Conservation (phyloP, 441 rosid species). For the Rhodomyrtus psidioides region DNA sequence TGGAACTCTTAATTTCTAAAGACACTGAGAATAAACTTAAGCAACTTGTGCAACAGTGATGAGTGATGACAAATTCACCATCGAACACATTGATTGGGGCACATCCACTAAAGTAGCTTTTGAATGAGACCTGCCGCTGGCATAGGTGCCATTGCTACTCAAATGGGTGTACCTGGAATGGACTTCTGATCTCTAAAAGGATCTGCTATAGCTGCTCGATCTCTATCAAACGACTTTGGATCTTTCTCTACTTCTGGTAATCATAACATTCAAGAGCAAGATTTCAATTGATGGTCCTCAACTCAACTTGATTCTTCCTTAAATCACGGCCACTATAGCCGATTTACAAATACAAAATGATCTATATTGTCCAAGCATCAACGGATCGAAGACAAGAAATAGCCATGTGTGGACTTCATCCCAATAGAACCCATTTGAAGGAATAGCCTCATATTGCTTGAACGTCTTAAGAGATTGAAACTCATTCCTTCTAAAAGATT, state of each 20-base stretch:
- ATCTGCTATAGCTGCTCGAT: background rate
- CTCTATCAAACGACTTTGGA: background rate
- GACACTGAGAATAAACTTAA: background rate
- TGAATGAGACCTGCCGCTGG: background rate
- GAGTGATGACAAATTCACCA: background rate
- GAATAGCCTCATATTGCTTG: background rate
- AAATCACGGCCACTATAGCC: background rate
- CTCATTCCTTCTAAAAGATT: background rate
- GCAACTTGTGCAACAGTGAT: background rate
- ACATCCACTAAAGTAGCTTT: background rate
- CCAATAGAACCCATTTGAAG: background rate
- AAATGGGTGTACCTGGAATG: background rate
- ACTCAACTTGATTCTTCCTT: background rate
- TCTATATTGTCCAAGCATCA: background rate
- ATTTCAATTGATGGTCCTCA: background rate
- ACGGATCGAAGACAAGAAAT: background rate
- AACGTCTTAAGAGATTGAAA: background rate
- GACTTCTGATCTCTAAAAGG: background rate
- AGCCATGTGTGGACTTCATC: background rate
- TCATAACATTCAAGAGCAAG: background rate
- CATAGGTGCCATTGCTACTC: background rate
- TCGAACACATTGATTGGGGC: background rate
- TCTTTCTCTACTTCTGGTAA: background rate
- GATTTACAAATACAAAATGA: background rate
- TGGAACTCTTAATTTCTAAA: background rate